Evolutionary conservation across 2,329 filamentous ascomycete genomes (phyloP), one percentile per base, ranked within the genome.

Genomic region (Aspergillus ustus): DNA sequence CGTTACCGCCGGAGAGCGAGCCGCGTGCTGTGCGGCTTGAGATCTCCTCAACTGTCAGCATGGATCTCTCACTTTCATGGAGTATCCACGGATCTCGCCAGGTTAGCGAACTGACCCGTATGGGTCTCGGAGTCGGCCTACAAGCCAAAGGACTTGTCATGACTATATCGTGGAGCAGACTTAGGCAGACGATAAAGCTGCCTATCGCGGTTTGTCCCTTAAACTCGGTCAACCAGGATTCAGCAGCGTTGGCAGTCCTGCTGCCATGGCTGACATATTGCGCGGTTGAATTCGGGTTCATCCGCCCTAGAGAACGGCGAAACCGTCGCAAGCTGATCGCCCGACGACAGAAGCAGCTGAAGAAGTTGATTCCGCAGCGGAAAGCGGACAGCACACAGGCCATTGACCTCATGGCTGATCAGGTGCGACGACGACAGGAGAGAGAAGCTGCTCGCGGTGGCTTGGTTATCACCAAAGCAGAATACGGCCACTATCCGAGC

Each of bases 241-340:
- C 76, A 45, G 73, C 75, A 11, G 62, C 71, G 3, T 60, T 78
- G 54, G 77, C 74, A 7, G 68, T 78, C 11, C 63, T 76, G 20
- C 66, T 78, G 25, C 78, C 79, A 0, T 79, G 75, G 74, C 64
- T 75, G 40, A 65, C 73, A 11, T 81, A 81, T 56, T 72, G 75
- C 31, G 73, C 75, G 2, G 49, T 79, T 46, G 79, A 81, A 64
- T 81, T 80, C 63, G 76, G 75, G 2, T 71, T 74, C 48, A 72
- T 78, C 34, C 75, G 79, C 8, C 79, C 78, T 0, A 69, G 75
- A 25, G 70, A 78, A 53, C 71, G 74, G 37, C 72, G 73, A 60
- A 70, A 70, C 51, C 74, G 76, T 52, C 73, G 73, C 43, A 70
- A 72, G 50, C 67, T 72, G 15, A 67, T 77, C 20, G 73, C 75